Evolutionary conservation across 192 early-diverging fungal species (phyloP).

Genomic region (Coemansia sp.): DNA sequence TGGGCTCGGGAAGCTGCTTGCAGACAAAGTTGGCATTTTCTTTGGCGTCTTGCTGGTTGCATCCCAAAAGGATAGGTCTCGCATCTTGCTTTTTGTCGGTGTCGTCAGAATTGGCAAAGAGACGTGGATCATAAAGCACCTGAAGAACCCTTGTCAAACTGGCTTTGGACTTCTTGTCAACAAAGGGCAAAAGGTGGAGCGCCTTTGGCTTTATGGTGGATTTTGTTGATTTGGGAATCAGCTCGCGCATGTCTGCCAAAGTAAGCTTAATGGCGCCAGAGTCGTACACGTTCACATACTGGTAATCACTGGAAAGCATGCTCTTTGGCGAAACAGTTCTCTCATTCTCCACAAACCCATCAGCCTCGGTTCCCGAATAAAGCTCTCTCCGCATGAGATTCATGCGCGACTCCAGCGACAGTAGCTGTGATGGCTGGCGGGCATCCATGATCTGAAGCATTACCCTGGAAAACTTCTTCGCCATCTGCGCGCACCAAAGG

Average conservation of each 20-base stretch:
- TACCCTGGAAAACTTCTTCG: slow-evolving; percentile 60
- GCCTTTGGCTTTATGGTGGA: slow-evolving; percentile 2
- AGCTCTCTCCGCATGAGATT: slow-evolving; percentile 59
- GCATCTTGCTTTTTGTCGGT: neutral
- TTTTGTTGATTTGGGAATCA: neutral
- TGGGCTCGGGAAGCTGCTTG: slow-evolving; percentile 14
- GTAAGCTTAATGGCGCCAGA: slow-evolving; percentile 9
- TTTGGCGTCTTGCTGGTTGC: slow-evolving; percentile 8
- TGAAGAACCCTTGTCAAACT: slow-evolving; percentile 12
- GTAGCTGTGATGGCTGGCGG: slow-evolving; percentile 58
- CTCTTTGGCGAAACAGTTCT: neutral
- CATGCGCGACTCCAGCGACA: slow-evolving; percentile 64
- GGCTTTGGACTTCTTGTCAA: neutral
- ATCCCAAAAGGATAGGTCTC: slow-evolving; percentile 24
- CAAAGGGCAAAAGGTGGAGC: slow-evolving; percentile 29
- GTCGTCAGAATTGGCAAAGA: slow-evolving; percentile 9
- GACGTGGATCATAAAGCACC: slow-evolving; percentile 29
- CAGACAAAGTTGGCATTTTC: slow-evolving; percentile 11
- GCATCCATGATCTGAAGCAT: slow-evolving; percentile 65
- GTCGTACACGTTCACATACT: slow-evolving; percentile 15
- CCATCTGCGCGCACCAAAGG: slow-evolving; percentile 92
- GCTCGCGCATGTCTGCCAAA: slow-evolving; percentile 13
- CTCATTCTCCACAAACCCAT: neutral
- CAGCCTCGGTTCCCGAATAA: slow-evolving; percentile 58
- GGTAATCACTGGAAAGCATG: slow-evolving; percentile 14